Percentiles rank a stretch among this genome's conserved stretches.
phyloP scores from a whole-genome alignment of 352 stramenopile genomes.

The Phytophthora tentaculata region DNA sequence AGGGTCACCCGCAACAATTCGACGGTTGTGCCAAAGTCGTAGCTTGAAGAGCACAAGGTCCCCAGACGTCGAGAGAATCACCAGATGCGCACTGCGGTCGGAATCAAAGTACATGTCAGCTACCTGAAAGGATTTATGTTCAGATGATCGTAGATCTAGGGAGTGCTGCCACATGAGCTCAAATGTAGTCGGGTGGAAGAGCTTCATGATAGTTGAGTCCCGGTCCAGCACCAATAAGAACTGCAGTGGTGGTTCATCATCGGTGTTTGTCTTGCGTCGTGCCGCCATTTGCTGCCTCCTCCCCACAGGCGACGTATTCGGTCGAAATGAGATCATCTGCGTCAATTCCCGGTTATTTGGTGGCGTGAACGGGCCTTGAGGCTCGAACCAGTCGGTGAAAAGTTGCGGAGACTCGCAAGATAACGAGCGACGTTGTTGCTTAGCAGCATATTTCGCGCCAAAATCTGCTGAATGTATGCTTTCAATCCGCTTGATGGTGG shows the following conservation, averaged over 20 bases:
- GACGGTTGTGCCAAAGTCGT: constrained; percentile 36
- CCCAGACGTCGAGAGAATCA: constrained; percentile 29
- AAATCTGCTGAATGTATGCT: background rate
- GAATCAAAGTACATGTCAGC: constrained; percentile 34
- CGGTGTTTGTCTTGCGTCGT: constrained; percentile 7
- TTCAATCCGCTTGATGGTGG: constrained; percentile 9
- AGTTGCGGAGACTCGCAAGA: constrained; percentile 18
- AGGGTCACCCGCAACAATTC: constrained; percentile 31
- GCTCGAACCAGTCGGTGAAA: constrained; percentile 39
- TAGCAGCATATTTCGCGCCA: background rate
- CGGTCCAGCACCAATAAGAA: constrained; percentile 40
- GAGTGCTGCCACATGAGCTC: constrained; percentile 35
- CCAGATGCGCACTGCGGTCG: constrained; percentile 29
- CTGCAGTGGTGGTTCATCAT: constrained; percentile 26
- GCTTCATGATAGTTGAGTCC: constrained; percentile 24
- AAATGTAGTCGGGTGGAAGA: constrained; percentile 33
- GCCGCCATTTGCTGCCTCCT: constrained; percentile 15
- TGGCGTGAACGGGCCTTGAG: constrained; percentile 6
- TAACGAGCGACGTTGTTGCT: background rate
- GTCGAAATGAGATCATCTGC: constrained; percentile 34
- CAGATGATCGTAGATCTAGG: constrained; percentile 26
- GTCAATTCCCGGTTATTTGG: constrained; percentile 1
- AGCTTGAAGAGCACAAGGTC: constrained; percentile 35
- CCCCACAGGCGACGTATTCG: constrained; percentile 17
- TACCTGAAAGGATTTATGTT: constrained; percentile 8